Percentiles rank a stretch among this genome's conserved stretches.
Evolutionary conservation across 2,329 filamentous ascomycete species (phyloP).

Genomic region (Fusarium anguioides): DNA sequence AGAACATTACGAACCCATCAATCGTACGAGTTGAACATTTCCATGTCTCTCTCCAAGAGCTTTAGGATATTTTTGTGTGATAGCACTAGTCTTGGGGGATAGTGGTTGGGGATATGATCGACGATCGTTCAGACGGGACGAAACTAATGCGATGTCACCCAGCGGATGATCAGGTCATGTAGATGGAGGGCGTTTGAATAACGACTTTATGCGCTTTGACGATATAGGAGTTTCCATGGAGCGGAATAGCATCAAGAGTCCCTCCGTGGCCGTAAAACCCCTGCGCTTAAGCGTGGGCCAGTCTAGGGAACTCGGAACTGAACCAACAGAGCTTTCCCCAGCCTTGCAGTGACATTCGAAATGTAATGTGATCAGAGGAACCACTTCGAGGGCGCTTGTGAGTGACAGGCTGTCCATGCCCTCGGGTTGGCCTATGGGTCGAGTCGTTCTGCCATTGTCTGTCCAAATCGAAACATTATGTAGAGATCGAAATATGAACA

Average conservation of each 20-base stretch:
- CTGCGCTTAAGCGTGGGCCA: background rate
- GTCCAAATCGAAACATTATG: background rate
- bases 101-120: background rate
- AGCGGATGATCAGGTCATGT: background rate
- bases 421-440: background rate
- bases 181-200: conserved; percentile 5
- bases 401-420: background rate
- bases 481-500: background rate
- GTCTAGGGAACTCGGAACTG: background rate
- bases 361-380: background rate
- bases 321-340: background rate
- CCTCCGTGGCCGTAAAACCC: background rate
- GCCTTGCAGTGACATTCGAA: background rate
- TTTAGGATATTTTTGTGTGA: background rate
- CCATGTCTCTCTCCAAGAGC: background rate
- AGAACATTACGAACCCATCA: background rate
- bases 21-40: background rate
- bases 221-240: background rate
- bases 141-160: conserved; percentile 11
- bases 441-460: background rate
- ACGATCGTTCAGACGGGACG: background rate
- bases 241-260: background rate
- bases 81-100: background rate
- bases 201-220: background rate
- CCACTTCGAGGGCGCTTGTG: background rate